phyloP scores from a whole-genome alignment of 2,329 filamentous ascomycete species.

The Fusarium sp. region DNA sequence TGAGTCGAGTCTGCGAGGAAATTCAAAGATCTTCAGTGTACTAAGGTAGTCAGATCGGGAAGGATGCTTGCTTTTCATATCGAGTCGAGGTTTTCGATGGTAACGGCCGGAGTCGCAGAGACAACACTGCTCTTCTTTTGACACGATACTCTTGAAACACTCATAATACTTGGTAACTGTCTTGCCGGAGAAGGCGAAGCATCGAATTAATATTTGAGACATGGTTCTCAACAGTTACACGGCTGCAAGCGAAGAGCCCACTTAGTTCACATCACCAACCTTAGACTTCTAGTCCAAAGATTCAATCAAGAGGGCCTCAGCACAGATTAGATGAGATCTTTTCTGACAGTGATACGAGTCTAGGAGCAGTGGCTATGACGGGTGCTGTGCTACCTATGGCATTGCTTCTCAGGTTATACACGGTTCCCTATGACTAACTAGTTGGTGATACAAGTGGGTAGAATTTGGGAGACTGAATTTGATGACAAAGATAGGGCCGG shows the following conservation, averaged over 20 bases:
- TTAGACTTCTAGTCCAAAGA: constrained; percentile 31
- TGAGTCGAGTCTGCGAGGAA: neutral
- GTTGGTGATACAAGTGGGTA: constrained; percentile 25
- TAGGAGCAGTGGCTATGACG: constrained; percentile 52
- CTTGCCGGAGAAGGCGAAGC: constrained; percentile 39
- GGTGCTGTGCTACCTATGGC: constrained; percentile 53
- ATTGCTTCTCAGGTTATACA: constrained; percentile 34
- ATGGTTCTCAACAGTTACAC: constrained; percentile 47
- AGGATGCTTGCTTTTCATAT: constrained; percentile 41
- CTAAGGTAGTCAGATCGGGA: constrained; percentile 2
- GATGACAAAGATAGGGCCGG: neutral
- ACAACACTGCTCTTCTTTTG: constrained; percentile 15
- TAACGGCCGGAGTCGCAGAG: constrained; percentile 5
- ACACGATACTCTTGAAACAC: constrained; percentile 49
- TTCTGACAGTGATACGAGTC: constrained; percentile 52
- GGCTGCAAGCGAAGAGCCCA: constrained; percentile 35
- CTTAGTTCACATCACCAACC: constrained; percentile 37
- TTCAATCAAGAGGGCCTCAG: constrained; percentile 8
- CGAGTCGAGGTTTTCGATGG: constrained; percentile 12
- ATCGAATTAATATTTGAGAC: constrained; percentile 53
- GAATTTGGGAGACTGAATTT: constrained; percentile 5
- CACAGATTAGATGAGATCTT: constrained; percentile 47
- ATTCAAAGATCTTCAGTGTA: neutral
- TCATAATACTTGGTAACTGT: constrained; percentile 29
- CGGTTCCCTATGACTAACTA: constrained; percentile 33